Evolutionary conservation across 2,329 filamentous ascomycete species (phyloP).

Genomic region (Xylaria sp.): DNA sequence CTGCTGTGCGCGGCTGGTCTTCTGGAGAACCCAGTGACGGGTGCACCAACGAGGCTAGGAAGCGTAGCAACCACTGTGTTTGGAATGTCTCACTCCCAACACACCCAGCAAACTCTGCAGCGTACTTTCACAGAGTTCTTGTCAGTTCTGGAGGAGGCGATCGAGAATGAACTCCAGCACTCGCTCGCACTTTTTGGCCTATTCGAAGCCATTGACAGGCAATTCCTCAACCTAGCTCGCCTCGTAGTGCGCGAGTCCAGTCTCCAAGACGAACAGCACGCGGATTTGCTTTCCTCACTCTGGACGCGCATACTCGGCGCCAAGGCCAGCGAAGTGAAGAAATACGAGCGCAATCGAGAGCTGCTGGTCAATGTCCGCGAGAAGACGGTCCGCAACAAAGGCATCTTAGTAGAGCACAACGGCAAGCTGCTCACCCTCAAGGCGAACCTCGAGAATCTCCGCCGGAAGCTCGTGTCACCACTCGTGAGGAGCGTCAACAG

Average conservation of each 20-base stretch:
- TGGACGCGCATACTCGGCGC: conserved; percentile 87
- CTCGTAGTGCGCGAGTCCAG: conserved; percentile 84
- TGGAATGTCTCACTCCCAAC: conserved; percentile 79
- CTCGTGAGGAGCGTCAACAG: conserved; percentile 73
- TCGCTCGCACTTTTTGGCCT: conserved; percentile 81
- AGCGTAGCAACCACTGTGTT: conserved; percentile 74
- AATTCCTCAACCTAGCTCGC: conserved; percentile 87
- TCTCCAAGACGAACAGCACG: conserved; percentile 78
- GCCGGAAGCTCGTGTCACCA: conserved; percentile 83
- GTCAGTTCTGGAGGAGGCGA: conserved; percentile 84
- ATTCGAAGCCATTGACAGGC: conserved; percentile 90
- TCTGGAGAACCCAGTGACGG: conserved; percentile 57
- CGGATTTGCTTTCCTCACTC: conserved; percentile 79
- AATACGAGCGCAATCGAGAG: conserved; percentile 88
- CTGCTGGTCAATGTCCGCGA: conserved; percentile 79
- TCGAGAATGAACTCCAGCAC: conserved; percentile 81
- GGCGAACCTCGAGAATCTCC: conserved; percentile 82
- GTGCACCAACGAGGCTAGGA: conserved; percentile 71
- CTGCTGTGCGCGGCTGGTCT: conserved; percentile 70
- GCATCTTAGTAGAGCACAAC: conserved; percentile 84
- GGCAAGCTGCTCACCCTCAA: conserved; percentile 82
- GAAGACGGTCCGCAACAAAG: conserved; percentile 86
- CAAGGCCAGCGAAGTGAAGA: conserved; percentile 75
- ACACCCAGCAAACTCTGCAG: conserved; percentile 79
- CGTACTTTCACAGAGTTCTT: conserved; percentile 90